A percentile compares a stretch with the other conserved stretches of the same genome.
Conservation (phyloP, 176 grass and related monocot species). For the Secale cereale region DNA sequence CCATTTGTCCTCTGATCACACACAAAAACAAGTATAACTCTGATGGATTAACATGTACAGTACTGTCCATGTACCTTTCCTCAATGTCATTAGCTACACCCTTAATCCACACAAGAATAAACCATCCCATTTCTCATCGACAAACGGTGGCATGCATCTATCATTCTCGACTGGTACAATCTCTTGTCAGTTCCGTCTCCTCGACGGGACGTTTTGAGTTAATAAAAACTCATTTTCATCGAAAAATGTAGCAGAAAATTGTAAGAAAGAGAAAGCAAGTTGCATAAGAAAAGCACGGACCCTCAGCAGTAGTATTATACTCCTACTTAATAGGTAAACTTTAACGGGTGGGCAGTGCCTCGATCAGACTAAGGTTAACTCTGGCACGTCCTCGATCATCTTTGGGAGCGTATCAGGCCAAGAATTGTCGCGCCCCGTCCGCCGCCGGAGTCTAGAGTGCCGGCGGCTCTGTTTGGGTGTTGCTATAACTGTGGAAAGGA, state of each 20-base stretch:
- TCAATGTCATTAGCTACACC: not conserved
- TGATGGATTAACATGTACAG: not conserved
- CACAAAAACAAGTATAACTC: not conserved
- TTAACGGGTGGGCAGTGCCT: conserved; percentile 15
- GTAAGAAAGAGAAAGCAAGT: not conserved
- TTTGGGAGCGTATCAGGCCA: conserved; percentile 1
- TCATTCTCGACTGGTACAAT: not conserved
- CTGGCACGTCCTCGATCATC: not conserved
- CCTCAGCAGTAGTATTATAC: conserved; percentile 5
- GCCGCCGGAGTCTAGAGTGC: too few relatives aligned
- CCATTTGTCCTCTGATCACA: not conserved
- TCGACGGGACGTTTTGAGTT: not conserved
- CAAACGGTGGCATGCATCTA: not conserved
- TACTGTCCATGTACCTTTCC: too few relatives aligned
- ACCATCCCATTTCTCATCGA: not conserved
- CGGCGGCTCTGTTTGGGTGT: too few relatives aligned
- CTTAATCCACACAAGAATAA: not conserved
- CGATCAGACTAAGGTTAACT: conserved; percentile 18
- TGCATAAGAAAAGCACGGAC: conserved; percentile 34
- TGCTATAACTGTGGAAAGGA: too few relatives aligned
- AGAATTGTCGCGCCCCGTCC: too few relatives aligned
- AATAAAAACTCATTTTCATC: not conserved
- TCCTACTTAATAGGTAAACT: not conserved
- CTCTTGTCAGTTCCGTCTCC: not conserved
- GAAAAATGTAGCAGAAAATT: not conserved